phyloP scores from a whole-genome alignment of 495 filamentous ascomycete genomes.

The Corynascus novoguineensis region DNA sequence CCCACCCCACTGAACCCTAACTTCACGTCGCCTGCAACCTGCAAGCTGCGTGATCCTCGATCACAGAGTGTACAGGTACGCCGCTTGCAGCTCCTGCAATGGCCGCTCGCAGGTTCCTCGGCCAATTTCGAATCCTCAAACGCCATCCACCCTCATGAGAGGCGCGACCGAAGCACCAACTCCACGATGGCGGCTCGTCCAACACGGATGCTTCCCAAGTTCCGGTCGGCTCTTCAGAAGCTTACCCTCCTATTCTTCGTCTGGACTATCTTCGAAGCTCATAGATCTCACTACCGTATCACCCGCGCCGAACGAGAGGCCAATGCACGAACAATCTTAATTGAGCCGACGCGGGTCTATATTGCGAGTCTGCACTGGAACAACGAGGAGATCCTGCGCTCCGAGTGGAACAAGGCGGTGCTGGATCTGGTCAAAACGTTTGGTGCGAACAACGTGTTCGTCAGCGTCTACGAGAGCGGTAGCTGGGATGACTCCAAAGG shows the following conservation, averaged over 20 bases:
- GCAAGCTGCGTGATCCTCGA: neutral
- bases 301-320: conserved; percentile 21
- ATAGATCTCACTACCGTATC: conserved; percentile 28
- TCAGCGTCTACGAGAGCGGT: conserved; percentile 66
- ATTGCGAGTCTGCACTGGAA: conserved; percentile 69
- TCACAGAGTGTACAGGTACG: neutral
- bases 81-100: conserved; percentile 2
- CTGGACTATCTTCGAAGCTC: conserved; percentile 29
- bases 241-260: conserved; percentile 22
- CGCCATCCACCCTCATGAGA: neutral
- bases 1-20: neutral
- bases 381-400: conserved; percentile 56
- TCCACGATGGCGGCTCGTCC: neutral
- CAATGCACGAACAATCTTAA: conserved; percentile 7
- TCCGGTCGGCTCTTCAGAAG: conserved; percentile 25
- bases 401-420: conserved; percentile 57
- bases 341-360: conserved; percentile 44
- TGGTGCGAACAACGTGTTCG: conserved; percentile 62
- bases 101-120: neutral
- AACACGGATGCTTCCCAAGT: conserved; percentile 19
- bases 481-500: conserved; percentile 67
- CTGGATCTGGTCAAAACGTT: conserved; percentile 50
- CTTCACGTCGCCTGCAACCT: neutral
- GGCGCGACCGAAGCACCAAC: neutral
- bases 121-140: neutral